These are phyloP conservation scores for Cinnamomum micranthum DNA, from an alignment of 164 flowering plant genomes.

Conservation along the genomic window DNA sequence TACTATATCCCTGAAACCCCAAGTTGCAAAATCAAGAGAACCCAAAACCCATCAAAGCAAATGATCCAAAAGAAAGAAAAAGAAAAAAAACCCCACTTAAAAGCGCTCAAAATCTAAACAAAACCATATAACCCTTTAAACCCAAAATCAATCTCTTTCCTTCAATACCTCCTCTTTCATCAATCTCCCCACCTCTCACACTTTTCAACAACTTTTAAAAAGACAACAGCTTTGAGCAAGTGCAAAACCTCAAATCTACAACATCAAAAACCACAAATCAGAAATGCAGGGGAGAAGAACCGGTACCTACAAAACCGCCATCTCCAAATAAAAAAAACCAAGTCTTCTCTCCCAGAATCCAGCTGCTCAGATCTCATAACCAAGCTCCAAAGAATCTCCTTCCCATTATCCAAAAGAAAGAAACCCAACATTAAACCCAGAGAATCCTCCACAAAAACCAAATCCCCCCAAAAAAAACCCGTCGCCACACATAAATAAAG, in stretches of 20 bases:
- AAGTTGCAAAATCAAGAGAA: not conserved
- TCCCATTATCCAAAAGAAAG: slow-evolving; percentile 3
- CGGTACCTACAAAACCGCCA: slow-evolving; percentile 13
- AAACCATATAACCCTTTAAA: not conserved
- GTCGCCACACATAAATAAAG: not conserved
- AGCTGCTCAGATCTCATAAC: slow-evolving; percentile 27
- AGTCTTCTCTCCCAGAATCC: slow-evolving; percentile 4
- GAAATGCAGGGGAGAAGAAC: slow-evolving; percentile 13
- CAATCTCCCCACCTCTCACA: too few relatives aligned
- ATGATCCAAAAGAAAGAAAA: not conserved
- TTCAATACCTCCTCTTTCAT: not conserved
- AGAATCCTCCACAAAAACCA: slow-evolving; percentile 3
- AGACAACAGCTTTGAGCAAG: not conserved
- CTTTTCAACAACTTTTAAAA: too few relatives aligned
- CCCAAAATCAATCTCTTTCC: not conserved
- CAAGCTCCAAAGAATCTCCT: not conserved
- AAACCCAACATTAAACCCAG: not conserved
- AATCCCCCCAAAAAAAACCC: not conserved
- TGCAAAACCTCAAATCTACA: slow-evolving; percentile 1
- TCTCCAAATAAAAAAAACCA: slow-evolving; percentile 6
- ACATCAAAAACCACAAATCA: slow-evolving; percentile 5
- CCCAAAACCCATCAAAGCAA: slow-evolving; percentile 1
- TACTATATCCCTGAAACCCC: too few relatives aligned
- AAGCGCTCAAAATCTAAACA: not conserved
- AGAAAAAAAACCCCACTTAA: not conserved